A percentile compares a stretch with the other conserved stretches of the same genome.
Evolutionary conservation across 129 eudicot species (phyloP).

Genomic region (Mikania micrantha): DNA sequence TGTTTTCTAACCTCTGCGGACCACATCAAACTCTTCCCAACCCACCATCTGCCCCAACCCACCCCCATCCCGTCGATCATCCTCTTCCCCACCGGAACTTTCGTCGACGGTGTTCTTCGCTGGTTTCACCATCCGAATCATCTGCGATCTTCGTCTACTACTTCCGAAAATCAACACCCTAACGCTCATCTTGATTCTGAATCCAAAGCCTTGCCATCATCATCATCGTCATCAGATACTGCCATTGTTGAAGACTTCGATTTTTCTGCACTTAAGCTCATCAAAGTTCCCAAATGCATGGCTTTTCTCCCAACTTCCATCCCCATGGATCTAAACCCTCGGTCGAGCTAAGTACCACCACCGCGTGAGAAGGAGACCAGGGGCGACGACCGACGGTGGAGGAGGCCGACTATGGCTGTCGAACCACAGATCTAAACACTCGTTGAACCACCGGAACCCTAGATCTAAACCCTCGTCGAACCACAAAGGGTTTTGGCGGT

Average conservation of each 20-base stretch:
- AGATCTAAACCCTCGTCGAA: too few relatives aligned
- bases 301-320: conserved; percentile 15
- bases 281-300: conserved; percentile 67
- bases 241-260: conserved; percentile 54
- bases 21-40: too few relatives aligned
- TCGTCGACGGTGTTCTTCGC: conserved; percentile 90
- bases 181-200: conserved; percentile 8
- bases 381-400: too few relatives aligned
- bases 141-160: conserved; percentile 35
- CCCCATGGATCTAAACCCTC: conserved; percentile 68
- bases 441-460: too few relatives aligned
- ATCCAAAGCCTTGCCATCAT: conserved; percentile 12
- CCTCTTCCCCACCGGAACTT: conserved; percentile 77
- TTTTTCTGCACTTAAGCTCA: conserved; percentile 48
- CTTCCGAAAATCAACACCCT: background rate
- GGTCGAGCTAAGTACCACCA: too few relatives aligned
- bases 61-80: too few relatives aligned
- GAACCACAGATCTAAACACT: too few relatives aligned
- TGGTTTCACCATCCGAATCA: conserved; percentile 71
- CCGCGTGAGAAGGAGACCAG: too few relatives aligned
- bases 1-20: too few relatives aligned
- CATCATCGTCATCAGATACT: conserved; percentile 11
- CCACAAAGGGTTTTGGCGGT: too few relatives aligned
- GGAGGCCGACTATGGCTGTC: too few relatives aligned
- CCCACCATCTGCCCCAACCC: too few relatives aligned